Conservation (phyloP, 1,284 basidiomycete genomes). For the Leccinum subspadiceum region DNA sequence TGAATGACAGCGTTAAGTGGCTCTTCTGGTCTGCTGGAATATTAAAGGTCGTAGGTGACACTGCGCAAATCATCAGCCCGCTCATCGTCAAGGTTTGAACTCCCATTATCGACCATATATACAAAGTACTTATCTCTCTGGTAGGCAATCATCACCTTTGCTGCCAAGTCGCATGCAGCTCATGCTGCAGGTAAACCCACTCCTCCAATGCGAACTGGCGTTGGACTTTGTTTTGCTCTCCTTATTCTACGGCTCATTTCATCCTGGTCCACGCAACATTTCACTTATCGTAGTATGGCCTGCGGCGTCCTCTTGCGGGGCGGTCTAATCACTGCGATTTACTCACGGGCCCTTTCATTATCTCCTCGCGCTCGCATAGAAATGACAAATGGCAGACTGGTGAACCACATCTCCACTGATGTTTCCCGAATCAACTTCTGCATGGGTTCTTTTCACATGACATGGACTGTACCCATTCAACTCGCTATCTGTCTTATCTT, state of each 20-base stretch:
- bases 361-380: constrained; percentile 82
- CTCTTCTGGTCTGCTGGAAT: constrained; percentile 82
- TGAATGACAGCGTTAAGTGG: constrained; percentile 81
- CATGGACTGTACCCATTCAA: constrained; percentile 65
- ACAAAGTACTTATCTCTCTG: constrained; percentile 1
- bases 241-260: constrained; percentile 68
- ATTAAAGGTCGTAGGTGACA: constrained; percentile 75
- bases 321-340: constrained; percentile 88
- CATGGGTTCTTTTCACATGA: constrained; percentile 79
- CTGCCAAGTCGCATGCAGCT: constrained; percentile 59
- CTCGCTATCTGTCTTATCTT: constrained; percentile 70
- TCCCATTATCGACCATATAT: not conserved
- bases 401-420: constrained; percentile 80
- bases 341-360: constrained; percentile 75
- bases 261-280: constrained; percentile 61
- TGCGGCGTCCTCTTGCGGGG: constrained; percentile 82
- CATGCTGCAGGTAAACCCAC: constrained; percentile 43
- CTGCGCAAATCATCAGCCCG: constrained; percentile 72
- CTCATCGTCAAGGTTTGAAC: constrained; percentile 66
- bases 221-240: constrained; percentile 74
- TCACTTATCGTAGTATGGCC: constrained; percentile 19
- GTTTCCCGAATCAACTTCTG: constrained; percentile 90
- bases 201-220: constrained; percentile 67
- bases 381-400: constrained; percentile 68
- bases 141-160: constrained; percentile 77